These are phyloP conservation scores for Diddensiella caesifluorescens DNA, from an alignment of 805 yeast genomes.

Conservation along the genomic window DNA sequence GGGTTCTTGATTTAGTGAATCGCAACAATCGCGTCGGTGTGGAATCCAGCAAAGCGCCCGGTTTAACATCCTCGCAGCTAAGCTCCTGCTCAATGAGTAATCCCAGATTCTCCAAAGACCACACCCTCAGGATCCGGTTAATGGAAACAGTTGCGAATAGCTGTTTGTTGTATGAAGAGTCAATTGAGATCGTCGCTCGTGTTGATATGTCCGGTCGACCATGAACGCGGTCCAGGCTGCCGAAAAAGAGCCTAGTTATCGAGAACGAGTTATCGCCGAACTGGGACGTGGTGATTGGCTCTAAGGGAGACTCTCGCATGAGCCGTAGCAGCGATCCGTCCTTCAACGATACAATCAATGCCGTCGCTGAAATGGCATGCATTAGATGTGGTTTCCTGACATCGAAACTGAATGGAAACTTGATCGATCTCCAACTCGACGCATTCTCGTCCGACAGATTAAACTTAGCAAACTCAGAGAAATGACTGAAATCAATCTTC, in stretches of 20 bases:
- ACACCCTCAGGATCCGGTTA: slow-evolving; percentile 49
- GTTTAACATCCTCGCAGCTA: slow-evolving; percentile 22
- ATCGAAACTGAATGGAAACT: slow-evolving; percentile 62
- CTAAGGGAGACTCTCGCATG: slow-evolving; percentile 27
- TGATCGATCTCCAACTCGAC: slow-evolving; percentile 54
- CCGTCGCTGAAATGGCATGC: slow-evolving; percentile 40
- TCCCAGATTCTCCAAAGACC: slow-evolving; percentile 44
- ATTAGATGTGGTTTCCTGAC: slow-evolving; percentile 52
- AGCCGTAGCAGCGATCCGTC: slow-evolving; percentile 67
- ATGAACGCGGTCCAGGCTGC: slow-evolving; percentile 33
- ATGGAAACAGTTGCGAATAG: slow-evolving; percentile 48
- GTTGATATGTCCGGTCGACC: slow-evolving; percentile 40
- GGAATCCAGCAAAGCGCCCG: slow-evolving; percentile 26
- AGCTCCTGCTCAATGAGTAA: slow-evolving; percentile 13
- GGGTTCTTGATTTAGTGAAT: slow-evolving; percentile 5
- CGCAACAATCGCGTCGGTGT: slow-evolving; percentile 31
- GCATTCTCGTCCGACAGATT: slow-evolving; percentile 24
- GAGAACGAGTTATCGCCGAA: slow-evolving; percentile 21
- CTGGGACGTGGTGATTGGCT: slow-evolving; percentile 36
- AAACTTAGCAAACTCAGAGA: slow-evolving; percentile 13
- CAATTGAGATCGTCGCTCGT: slow-evolving; percentile 36
- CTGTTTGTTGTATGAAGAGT: slow-evolving; percentile 24
- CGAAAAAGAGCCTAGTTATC: slow-evolving; percentile 12
- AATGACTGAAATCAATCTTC: slow-evolving; percentile 43
- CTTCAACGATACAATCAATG: slow-evolving; percentile 53